phyloP scores from a whole-genome alignment of 371 early-diverging fungal species.

The Sporodiniella umbellata region DNA sequence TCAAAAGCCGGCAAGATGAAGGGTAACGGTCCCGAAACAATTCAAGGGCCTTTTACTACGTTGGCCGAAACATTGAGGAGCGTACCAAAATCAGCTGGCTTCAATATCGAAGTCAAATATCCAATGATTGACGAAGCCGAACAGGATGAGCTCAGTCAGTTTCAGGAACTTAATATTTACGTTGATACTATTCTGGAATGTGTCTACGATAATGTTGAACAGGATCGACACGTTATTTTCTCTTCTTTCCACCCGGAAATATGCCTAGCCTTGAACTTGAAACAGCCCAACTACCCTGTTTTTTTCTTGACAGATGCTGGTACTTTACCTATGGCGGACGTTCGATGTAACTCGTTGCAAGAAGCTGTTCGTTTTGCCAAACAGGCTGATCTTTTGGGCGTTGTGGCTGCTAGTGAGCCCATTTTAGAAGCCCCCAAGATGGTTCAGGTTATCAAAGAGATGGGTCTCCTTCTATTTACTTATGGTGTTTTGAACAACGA shows the following conservation, averaged over 20 bases:
- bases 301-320: slow-evolving; percentile 93
- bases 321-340: slow-evolving; percentile 69
- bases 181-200: slow-evolving; percentile 82
- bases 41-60: slow-evolving; percentile 83
- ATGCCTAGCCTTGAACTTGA: slow-evolving; percentile 78
- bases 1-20: slow-evolving; percentile 49
- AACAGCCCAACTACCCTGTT: slow-evolving; percentile 83
- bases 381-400: slow-evolving; percentile 72
- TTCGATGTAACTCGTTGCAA: slow-evolving; percentile 80
- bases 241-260: slow-evolving; percentile 94
- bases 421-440: slow-evolving; percentile 79
- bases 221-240: slow-evolving; percentile 83
- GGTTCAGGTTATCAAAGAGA: slow-evolving; percentile 67
- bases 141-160: slow-evolving; percentile 54
- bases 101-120: slow-evolving; percentile 98
- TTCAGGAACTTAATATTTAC: slow-evolving; percentile 83
- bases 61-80: slow-evolving; percentile 74
- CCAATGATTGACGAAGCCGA: slow-evolving; percentile 90
- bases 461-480: slow-evolving; percentile 77
- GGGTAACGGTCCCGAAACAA: slow-evolving; percentile 69
- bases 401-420: slow-evolving; percentile 79
- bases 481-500: slow-evolving; percentile 87
- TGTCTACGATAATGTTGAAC: slow-evolving; percentile 64
- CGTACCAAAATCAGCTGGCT: slow-evolving; percentile 78
- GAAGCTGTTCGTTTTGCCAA: slow-evolving; percentile 85